Percentiles rank a stretch among this genome's conserved stretches.
These are phyloP conservation scores for Aspergillus sojae DNA, from an alignment of 2,329 filamentous ascomycete species.

Conservation along the genomic window DNA sequence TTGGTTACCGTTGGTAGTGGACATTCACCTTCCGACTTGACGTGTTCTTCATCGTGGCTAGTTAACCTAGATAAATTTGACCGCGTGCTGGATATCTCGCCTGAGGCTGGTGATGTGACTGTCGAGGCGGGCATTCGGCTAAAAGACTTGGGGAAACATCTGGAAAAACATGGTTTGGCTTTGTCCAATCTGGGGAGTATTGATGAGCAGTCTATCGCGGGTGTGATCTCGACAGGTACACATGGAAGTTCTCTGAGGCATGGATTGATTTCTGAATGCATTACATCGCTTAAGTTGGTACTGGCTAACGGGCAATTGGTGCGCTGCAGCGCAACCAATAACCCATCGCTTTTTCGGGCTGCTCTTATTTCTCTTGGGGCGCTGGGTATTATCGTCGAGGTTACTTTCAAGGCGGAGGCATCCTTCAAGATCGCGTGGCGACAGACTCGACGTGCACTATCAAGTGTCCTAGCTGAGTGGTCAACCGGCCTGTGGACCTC, in stretches of 20 bases:
- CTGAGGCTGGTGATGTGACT: conserved; percentile 65
- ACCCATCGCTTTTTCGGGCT: conserved; percentile 81
- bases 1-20: conserved; percentile 86
- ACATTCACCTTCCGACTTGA: conserved; percentile 89
- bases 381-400: conserved; percentile 85
- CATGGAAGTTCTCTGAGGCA: conserved; percentile 86
- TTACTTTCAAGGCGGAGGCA: conserved; percentile 79
- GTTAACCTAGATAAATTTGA: conserved; percentile 87
- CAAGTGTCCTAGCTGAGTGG: conserved; percentile 72
- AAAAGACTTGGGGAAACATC: conserved; percentile 69
- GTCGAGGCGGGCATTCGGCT: conserved; percentile 90
- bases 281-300: conserved; percentile 75
- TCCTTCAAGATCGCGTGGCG: conserved; percentile 84
- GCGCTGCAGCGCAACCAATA: conserved; percentile 67
- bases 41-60: conserved; percentile 92
- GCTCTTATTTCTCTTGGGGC: conserved; percentile 86
- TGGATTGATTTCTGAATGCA: conserved; percentile 79
- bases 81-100: conserved; percentile 70
- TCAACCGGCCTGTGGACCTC: conserved; percentile 74
- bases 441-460: conserved; percentile 74
- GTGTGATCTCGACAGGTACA: conserved; percentile 89
- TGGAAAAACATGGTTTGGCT: conserved; percentile 75
- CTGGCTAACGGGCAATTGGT: conserved; percentile 77
- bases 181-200: conserved; percentile 95
- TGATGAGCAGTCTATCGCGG: conserved; percentile 88